These are phyloP conservation scores for Acephala macrosclerotiorum DNA, from an alignment of 2,329 filamentous ascomycete genomes.

Conservation along the genomic window DNA sequence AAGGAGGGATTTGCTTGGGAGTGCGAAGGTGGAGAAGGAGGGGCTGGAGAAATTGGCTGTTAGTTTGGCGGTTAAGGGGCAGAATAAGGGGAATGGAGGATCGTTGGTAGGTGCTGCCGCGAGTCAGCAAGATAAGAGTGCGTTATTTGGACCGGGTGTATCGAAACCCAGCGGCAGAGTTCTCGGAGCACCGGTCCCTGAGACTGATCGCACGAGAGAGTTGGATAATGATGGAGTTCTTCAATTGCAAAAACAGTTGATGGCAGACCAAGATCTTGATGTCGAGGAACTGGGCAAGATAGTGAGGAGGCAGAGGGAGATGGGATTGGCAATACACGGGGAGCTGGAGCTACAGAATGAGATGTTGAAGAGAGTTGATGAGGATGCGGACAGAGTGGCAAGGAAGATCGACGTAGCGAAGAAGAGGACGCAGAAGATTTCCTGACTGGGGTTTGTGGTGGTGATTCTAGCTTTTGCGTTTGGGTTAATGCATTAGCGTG, in stretches of 20 bases:
- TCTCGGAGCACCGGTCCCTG: constrained; percentile 73
- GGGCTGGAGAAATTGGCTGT: constrained; percentile 77
- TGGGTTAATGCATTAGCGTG: constrained; percentile 7
- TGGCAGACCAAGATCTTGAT: constrained; percentile 77
- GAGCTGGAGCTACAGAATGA: constrained; percentile 76
- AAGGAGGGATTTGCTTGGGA: constrained; percentile 72
- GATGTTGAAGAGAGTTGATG: constrained; percentile 71
- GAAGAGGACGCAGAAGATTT: constrained; percentile 71
- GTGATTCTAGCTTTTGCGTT: background rate
- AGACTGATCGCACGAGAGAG: constrained; percentile 80
- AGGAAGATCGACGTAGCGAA: constrained; percentile 79
- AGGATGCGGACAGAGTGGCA: constrained; percentile 70
- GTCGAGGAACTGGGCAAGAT: constrained; percentile 73
- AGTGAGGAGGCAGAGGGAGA: constrained; percentile 76
- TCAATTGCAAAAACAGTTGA: constrained; percentile 76
- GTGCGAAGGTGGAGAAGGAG: constrained; percentile 76
- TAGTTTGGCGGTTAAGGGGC: constrained; percentile 57
- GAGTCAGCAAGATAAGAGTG: constrained; percentile 50
- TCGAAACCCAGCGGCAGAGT: constrained; percentile 64
- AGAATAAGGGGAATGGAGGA: constrained; percentile 35
- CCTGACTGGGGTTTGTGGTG: constrained; percentile 9
- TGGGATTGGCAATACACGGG: constrained; percentile 78
- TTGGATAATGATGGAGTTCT: constrained; percentile 78
- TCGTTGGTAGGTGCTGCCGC: constrained; percentile 34
- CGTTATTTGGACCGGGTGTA: constrained; percentile 53